Evolutionary conservation across 1,284 basidiomycete species (phyloP).

Genomic region (Ustilago sp.): DNA sequence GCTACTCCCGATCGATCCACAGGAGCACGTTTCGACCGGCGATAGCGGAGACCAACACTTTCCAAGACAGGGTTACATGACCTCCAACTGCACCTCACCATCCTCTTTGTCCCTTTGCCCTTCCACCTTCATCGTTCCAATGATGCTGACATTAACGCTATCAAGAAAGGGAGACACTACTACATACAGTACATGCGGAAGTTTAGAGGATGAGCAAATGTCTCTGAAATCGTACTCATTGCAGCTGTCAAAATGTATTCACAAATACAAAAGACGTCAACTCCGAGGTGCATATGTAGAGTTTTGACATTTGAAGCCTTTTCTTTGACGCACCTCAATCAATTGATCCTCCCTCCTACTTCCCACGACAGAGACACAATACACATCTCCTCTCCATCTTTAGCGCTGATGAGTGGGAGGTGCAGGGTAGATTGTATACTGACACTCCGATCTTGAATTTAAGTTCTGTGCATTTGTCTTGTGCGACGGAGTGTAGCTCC

Average conservation of each 20-base stretch:
- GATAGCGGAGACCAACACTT: slow-evolving; percentile 2
- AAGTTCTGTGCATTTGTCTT: not conserved
- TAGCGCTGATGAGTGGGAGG: no score
- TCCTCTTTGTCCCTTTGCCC: not conserved
- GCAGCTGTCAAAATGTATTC: slow-evolving; percentile 12
- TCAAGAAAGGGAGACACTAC: not conserved
- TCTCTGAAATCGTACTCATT: not conserved
- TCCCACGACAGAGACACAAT: slow-evolving; percentile 27
- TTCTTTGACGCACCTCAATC: slow-evolving; percentile 6
- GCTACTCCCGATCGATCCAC: slow-evolving; percentile 4
- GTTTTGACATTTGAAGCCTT: slow-evolving; percentile 5
- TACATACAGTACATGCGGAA: not conserved
- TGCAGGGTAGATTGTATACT: slow-evolving; percentile 27
- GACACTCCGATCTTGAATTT: slow-evolving; percentile 16
- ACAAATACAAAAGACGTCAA: not conserved
- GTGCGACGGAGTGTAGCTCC: not conserved
- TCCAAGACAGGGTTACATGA: slow-evolving; percentile 13
- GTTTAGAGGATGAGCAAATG: not conserved
- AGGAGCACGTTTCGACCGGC: not conserved
- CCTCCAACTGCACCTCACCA: not conserved
- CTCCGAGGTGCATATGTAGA: slow-evolving; percentile 29
- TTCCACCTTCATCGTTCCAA: not conserved
- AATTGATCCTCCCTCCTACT: slow-evolving; percentile 11
- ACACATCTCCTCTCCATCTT: not conserved
- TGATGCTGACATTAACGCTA: no score